Base-by-base conservation (phyloP, 192 early-diverging fungal genomes). In the Lobulomyces angularis region DNA sequence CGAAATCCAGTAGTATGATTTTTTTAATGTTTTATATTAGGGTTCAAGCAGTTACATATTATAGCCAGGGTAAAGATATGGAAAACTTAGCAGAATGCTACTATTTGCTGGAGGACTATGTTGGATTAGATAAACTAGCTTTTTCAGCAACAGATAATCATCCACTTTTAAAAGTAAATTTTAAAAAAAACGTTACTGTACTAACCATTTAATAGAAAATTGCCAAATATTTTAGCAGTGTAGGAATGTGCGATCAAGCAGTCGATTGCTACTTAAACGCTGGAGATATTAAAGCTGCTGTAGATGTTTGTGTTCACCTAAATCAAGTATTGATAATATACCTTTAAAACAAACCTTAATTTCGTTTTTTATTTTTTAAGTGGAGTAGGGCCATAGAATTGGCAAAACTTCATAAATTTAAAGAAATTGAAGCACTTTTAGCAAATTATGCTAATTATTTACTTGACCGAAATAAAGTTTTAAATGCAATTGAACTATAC, bases 361-460 rank as follows among this genome's bases (percentile, higher is more conserved):
- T 8, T 36, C 16, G 5, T 31, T 3, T 3, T 2, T 41, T 6
- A 2, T 2, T 16, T 5, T 5, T 35, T 14, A 24, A 72, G 59
- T 77, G 74, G 74, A 65, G 55, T 32, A 65, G 51, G 23, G 74
- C 74, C 0, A 51, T 77, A 0, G 58, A 64, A 8, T 51, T 77
- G 1, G 69, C 74, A 3, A 48, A 66, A 25, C 38, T 44, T 21
- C 61, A 73, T 34, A 42, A 59, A 2, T 62, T 54, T 42, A 50
- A 56, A 35, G 74, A 63, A 8, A 70, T 77, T 27, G 62, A 73
- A 40, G 43, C 30, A 8, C 31, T 65, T 4, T 49, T 77, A 16
- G 51, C 57, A 0, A 59, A 63, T 28, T 66, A 70, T 27, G 69
- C 66, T 2, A 20, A 35, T 2, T 47, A 68, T 8, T 42, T 77